Base-by-base conservation (phyloP, 768 basidiomycete genomes). In the Cystobasidium onofrii region DNA sequence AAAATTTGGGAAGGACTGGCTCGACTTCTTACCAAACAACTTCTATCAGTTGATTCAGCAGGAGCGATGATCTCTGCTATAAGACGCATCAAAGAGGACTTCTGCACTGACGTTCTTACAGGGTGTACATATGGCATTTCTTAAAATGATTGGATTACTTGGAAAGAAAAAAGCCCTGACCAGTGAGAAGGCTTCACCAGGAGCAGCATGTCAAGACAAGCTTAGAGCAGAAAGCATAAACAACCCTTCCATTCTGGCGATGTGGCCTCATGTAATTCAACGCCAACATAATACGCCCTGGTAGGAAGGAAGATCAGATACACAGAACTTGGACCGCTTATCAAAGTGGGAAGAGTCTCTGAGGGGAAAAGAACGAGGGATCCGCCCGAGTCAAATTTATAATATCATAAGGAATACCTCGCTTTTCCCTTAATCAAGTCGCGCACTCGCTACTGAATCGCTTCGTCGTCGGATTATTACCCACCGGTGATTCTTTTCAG, bases 401-500 rank as follows among this genome's bases (percentile, higher is more conserved):
- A 6, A 39, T 39, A 39, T 39, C 6, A 15, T 39, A 6, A 39
- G 39, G 39, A 54, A 29, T 29, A 29, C n/a, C 6, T 54, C 52
- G n/a, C 52, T 29, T 54, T 29, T 20, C 27, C 52, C n/a, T 6
- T 29, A n/a, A n/a, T 13, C 44, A 46, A 54, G 52, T 20, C 52
- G 27, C 27, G 52, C 52, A 54, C 52, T 54, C 52, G 52, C 52
- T 54, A 54, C 52, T 54, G 52, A 54, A 54, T 54, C 27, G 52
- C 52, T 54, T 46, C 44, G 18, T 54, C 27, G 52, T 54, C 52
- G 52, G 52, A 54, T 54, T 6, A 7, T 6, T n/a, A 7, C 52
- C 27, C 27, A 54, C n/a, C 13, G n/a, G 13, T 13, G 44, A 46
- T 13, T 46, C 44, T 13, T 46, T 13, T n/a, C n/a, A 13, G 44